These are phyloP conservation scores for Colletotrichum sidae DNA, from an alignment of 2,329 filamentous ascomycete species.

Conservation along the genomic window DNA sequence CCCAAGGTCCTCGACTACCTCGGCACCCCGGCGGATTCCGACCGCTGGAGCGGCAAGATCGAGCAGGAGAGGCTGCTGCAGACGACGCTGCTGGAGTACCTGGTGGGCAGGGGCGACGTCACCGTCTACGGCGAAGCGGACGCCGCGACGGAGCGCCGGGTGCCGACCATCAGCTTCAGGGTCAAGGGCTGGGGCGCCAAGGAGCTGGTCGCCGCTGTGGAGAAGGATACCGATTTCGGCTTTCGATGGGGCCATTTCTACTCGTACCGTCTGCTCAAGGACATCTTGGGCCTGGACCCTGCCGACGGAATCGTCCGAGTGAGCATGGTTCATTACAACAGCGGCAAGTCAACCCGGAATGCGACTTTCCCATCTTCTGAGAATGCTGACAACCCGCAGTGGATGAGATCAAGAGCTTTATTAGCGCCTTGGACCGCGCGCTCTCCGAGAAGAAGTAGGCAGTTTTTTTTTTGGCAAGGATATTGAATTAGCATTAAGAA, in stretches of 20 bases:
- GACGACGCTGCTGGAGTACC: slow-evolving; percentile 67
- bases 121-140: slow-evolving; percentile 69
- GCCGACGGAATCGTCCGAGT: slow-evolving; percentile 74
- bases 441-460: slow-evolving; percentile 45
- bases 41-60: slow-evolving; percentile 63
- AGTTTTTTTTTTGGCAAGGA: background rate
- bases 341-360: slow-evolving; percentile 57
- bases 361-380: background rate
- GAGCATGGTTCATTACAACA: slow-evolving; percentile 82
- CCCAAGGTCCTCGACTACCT: slow-evolving; percentile 73
- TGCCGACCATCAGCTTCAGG: slow-evolving; percentile 76
- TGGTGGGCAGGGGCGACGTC: slow-evolving; percentile 63
- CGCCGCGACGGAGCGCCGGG: slow-evolving; percentile 59
- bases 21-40: slow-evolving; percentile 45
- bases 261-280: slow-evolving; percentile 69
- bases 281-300: slow-evolving; percentile 67
- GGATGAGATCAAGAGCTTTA: slow-evolving; percentile 66
- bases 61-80: slow-evolving; percentile 72
- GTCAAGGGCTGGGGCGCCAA: slow-evolving; percentile 68
- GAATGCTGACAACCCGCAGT: slow-evolving; percentile 49
- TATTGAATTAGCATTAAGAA: slow-evolving; percentile 31
- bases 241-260: slow-evolving; percentile 79
- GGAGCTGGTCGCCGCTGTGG: slow-evolving; percentile 71
- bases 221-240: slow-evolving; percentile 68
- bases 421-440: slow-evolving; percentile 63